Base-by-base conservation (phyloP, 148 eudicot genomes). In the Rhododendron ovatum region DNA sequence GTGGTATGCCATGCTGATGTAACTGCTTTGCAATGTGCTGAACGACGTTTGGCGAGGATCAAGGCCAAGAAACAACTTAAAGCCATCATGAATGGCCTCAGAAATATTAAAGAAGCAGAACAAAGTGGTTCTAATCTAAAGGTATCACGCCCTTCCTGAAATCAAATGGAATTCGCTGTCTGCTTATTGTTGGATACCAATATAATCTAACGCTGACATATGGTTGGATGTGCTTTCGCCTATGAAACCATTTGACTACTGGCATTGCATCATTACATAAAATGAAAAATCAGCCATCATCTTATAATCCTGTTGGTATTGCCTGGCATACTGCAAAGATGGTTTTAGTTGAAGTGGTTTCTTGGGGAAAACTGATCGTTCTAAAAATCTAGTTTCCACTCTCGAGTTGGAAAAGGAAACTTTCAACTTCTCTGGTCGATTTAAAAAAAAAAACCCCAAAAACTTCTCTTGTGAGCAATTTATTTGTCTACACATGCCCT, bases 1-100 rank as follows among this genome's bases (percentile, higher is more conserved):
- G 95, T 97, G 83, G 94, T 93, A 75, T 97, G 99, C 84, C 99
- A 97, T 88, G 94, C 95, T 89, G 96, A 93, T 89, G 98, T 97
- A 77, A 97, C 98, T 82, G 88, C 93, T 37, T 91, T 94, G 50
- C 99, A 97, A 88, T 89, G 90, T 78, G 86, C 95, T 83, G 93
- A 97, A 39, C 92, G 98, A 51, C 91, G 93, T 84, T 81, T 88
- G 73, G 89, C 89, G 15, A 93, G 93, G 88, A 51, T 26, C 13
- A 83, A 89, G 61, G 94, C 92, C 61, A 88, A 81, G 86, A 93
- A 90, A 84, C 94, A 87, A 79, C 95, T 94, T 87, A 92, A 89
- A 84, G 90, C 83, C 81, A 57, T 89, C 15, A 45, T 90, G 81
- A 86, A 86, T 55, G 82, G 81, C 76, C 90, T 87, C 65, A 91